Conservation (phyloP, 2,329 filamentous ascomycete species). For the Cucurbitaria berberidis region DNA sequence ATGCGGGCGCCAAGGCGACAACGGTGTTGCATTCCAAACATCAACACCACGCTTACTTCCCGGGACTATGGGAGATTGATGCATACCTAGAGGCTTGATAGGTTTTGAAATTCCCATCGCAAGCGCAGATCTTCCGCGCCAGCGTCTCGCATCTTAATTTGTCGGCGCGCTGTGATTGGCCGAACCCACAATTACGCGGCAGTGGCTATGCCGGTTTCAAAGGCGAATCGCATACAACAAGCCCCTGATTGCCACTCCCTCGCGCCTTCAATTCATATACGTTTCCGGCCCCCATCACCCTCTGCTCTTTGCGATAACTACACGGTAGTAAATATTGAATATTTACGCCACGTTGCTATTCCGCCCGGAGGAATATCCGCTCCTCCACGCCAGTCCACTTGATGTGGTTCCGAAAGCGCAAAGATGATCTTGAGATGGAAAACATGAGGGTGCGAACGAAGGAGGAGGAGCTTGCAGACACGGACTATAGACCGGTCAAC, state of each 20-base stretch:
- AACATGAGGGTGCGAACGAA: constrained; percentile 28
- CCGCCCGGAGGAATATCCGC: not conserved
- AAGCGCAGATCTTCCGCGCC: constrained; percentile 32
- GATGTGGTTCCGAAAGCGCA: constrained; percentile 33
- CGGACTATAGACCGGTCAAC: constrained; percentile 41
- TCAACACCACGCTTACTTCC: not conserved
- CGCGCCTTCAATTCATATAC: constrained; percentile 7
- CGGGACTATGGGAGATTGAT: constrained; percentile 1
- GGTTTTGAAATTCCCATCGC: constrained; percentile 20
- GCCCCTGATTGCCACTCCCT: constrained; percentile 15
- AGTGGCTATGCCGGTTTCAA: constrained; percentile 39
- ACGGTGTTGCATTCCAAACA: not conserved
- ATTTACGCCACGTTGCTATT: not conserved
- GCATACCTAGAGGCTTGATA: constrained; percentile 17
- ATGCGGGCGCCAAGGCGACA: not conserved
- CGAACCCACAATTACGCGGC: constrained; percentile 13
- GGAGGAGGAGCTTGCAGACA: constrained; percentile 33
- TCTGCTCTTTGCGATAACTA: not conserved
- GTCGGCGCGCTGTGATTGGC: constrained; percentile 27
- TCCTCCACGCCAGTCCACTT: not conserved
- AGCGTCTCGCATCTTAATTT: constrained; percentile 32
- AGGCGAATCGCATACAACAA: constrained; percentile 24
- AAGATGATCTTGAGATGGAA: constrained; percentile 41
- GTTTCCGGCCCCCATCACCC: not conserved
- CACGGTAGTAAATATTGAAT: not conserved